These are phyloP conservation scores for Pythium volutum DNA, from an alignment of 352 stramenopile genomes.

Conservation along the genomic window DNA sequence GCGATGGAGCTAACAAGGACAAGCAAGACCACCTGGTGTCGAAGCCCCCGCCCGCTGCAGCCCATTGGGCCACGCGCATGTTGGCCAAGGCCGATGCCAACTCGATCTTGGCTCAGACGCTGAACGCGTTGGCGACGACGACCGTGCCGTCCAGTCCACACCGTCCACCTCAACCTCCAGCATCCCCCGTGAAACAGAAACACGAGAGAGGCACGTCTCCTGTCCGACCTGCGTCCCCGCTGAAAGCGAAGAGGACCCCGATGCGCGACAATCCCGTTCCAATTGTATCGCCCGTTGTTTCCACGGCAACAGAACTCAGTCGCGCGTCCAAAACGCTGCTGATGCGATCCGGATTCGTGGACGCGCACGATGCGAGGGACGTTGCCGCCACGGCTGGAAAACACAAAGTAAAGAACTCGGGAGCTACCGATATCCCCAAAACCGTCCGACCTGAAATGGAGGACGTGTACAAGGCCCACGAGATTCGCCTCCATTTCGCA, in stretches of 20 bases:
- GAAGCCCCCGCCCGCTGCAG: constrained; percentile 29
- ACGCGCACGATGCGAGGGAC: constrained; percentile 37
- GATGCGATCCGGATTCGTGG: constrained; percentile 80
- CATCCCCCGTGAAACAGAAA: constrained; percentile 8
- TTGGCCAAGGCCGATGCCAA: constrained; percentile 55
- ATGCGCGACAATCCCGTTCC: neutral
- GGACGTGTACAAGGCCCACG: constrained; percentile 75
- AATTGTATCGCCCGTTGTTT: neutral
- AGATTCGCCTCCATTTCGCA: constrained; percentile 91
- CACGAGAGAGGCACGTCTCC: constrained; percentile 17
- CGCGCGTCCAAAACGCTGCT: constrained; percentile 84
- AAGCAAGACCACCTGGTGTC: constrained; percentile 1
- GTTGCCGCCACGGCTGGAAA: neutral
- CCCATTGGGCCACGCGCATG: constrained; percentile 61
- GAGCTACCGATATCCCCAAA: constrained; percentile 19
- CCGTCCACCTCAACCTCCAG: neutral
- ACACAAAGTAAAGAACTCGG: neutral
- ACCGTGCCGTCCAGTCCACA: neutral
- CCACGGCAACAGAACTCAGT: constrained; percentile 56
- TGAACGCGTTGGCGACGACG: constrained; percentile 52
- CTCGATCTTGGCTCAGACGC: constrained; percentile 47
- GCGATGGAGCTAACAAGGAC: constrained; percentile 1
- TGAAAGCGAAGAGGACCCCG: neutral
- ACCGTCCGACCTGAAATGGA: constrained; percentile 66
- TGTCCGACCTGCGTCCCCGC: constrained; percentile 12